phyloP scores from a whole-genome alignment of 495 filamentous ascomycete genomes.

The Elaphomyces granulatus region DNA sequence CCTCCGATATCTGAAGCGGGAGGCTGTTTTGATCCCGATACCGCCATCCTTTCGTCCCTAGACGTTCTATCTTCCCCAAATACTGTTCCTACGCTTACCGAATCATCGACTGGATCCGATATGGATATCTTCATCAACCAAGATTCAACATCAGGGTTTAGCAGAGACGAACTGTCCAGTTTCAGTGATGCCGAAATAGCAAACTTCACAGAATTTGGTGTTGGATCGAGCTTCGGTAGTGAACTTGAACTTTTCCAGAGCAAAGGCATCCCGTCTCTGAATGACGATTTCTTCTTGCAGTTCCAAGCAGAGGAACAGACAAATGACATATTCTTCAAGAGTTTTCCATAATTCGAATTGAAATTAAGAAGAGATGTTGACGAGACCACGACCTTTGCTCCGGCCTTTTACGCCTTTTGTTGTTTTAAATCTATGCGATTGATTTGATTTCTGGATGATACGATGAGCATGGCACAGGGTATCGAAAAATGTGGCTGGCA shows the following conservation, averaged over 20 bases:
- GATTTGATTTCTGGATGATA: not conserved
- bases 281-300: slow-evolving; percentile 27
- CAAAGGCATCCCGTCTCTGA: slow-evolving; percentile 18
- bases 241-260: slow-evolving; percentile 24
- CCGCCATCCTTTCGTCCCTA: slow-evolving; percentile 13
- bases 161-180: slow-evolving; percentile 19
- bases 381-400: slow-evolving; percentile 2
- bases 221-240: slow-evolving; percentile 18
- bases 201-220: slow-evolving; percentile 22
- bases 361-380: not conserved
- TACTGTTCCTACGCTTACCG: slow-evolving; percentile 26
- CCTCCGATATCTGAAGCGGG: slow-evolving; percentile 16
- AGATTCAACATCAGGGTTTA: slow-evolving; percentile 20
- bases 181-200: slow-evolving; percentile 18
- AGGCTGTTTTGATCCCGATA: slow-evolving; percentile 22
- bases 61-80: slow-evolving; percentile 27
- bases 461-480: not conserved
- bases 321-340: slow-evolving; percentile 3
- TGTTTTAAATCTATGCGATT: slow-evolving; percentile 1
- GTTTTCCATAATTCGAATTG: not conserved
- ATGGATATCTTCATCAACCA: slow-evolving; percentile 35
- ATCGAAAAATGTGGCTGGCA: slow-evolving; percentile 1
- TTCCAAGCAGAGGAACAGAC: slow-evolving; percentile 19
- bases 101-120: slow-evolving; percentile 26
- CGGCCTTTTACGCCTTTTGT: not conserved